phyloP scores from a whole-genome alignment of 106 monocot genomes.

The Vanilla planifolia region DNA sequence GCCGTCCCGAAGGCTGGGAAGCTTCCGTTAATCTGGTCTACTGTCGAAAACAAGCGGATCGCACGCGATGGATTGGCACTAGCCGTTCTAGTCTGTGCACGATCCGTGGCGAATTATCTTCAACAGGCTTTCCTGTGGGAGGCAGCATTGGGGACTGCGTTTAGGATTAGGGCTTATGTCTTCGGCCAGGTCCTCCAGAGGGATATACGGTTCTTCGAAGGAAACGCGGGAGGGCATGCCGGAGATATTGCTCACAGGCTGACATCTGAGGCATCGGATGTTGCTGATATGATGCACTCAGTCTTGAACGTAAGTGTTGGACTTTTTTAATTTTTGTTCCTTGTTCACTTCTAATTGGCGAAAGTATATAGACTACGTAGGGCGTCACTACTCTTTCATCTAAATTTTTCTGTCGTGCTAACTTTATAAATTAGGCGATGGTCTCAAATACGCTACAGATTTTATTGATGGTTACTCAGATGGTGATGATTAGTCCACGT shows the following conservation, averaged over 20 bases:
- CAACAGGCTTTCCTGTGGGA: slow-evolving; percentile 48
- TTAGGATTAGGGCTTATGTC: slow-evolving; percentile 33
- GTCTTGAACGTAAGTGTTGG: slow-evolving; percentile 49
- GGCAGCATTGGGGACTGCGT: slow-evolving; percentile 46
- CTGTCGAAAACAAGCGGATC: not conserved
- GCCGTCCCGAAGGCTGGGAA: slow-evolving; percentile 11
- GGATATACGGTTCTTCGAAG: slow-evolving; percentile 69
- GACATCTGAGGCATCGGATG: slow-evolving; percentile 58
- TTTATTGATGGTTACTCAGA: slow-evolving; percentile 56
- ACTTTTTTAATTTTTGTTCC: not conserved
- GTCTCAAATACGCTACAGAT: slow-evolving; percentile 66
- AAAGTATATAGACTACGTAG: no score
- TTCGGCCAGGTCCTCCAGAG: slow-evolving; percentile 47
- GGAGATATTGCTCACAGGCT: slow-evolving; percentile 72
- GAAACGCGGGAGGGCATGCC: slow-evolving; percentile 26
- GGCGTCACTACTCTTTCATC: no score
- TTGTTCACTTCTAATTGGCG: not conserved
- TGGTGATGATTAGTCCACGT: slow-evolving; percentile 58
- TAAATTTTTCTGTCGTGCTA: no score
- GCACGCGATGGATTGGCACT: not conserved
- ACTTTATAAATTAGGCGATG: slow-evolving; percentile 32
- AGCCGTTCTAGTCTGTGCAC: slow-evolving; percentile 3
- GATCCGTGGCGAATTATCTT: slow-evolving; percentile 6
- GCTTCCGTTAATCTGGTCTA: slow-evolving; percentile 5
- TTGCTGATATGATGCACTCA: slow-evolving; percentile 54